Conservation (phyloP, 2,329 filamentous ascomycete species). For the Calonectria hongkongensis region DNA sequence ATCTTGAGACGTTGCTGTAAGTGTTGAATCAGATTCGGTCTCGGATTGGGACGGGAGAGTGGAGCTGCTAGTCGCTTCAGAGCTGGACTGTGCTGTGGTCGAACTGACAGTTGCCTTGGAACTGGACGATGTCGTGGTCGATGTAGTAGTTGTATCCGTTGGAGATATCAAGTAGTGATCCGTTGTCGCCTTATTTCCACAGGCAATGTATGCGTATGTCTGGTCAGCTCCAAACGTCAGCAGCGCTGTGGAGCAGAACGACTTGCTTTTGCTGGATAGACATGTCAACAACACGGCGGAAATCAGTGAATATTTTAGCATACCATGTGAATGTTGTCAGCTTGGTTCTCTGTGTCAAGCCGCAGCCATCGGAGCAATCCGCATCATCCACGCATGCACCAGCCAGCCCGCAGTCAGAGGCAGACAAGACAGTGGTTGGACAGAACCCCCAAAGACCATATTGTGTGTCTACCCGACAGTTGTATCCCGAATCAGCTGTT, state of each 20-base stretch:
- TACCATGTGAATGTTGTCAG: constrained; percentile 62
- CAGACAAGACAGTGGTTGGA: constrained; percentile 58
- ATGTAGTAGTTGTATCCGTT: constrained; percentile 29
- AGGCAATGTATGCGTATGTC: constrained; percentile 61
- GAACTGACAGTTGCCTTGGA: background rate
- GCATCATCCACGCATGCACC: constrained; percentile 60
- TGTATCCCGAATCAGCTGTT: constrained; percentile 58
- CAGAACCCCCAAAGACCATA: constrained; percentile 64
- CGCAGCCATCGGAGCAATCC: constrained; percentile 59
- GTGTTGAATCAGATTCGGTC: background rate
- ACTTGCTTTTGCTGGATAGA: background rate
- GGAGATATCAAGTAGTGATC: constrained; percentile 51
- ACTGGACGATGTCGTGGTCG: background rate
- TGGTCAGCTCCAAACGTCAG: constrained; percentile 57
- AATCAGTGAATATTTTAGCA: background rate
- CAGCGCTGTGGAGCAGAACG: constrained; percentile 60
- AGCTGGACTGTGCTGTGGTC: constrained; percentile 12
- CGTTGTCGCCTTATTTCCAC: constrained; percentile 53
- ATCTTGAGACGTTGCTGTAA: background rate
- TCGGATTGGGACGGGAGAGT: background rate
- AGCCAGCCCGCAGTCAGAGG: constrained; percentile 62
- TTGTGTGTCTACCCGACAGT: constrained; percentile 60
- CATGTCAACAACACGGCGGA: too few species aligned
- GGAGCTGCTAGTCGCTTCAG: background rate
- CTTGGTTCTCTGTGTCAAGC: constrained; percentile 43